These are phyloP conservation scores for Panaeolus papilionaceus DNA, from an alignment of 768 basidiomycete species.

Conservation along the genomic window DNA sequence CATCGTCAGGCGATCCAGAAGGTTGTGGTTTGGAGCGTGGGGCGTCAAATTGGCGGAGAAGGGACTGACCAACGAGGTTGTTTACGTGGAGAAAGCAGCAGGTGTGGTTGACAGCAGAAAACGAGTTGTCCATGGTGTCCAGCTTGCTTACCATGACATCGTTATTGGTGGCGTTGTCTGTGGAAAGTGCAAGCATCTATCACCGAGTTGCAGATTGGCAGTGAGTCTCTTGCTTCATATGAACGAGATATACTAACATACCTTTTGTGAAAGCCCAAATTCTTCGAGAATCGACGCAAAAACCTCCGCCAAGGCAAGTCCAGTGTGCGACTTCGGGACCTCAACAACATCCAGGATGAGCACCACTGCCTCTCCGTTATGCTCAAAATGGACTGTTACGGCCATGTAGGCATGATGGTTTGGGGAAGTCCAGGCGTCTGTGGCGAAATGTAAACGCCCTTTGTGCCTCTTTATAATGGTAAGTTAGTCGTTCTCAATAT, in stretches of 20 bases:
- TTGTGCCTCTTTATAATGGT: too few relatives aligned
- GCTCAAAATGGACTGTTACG: too few relatives aligned
- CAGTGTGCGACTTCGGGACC: slow-evolving; percentile 34
- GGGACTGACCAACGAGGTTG: slow-evolving; percentile 40
- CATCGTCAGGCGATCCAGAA: slow-evolving; percentile 15
- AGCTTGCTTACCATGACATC: slow-evolving; percentile 40
- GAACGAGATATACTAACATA: slow-evolving; percentile 20
- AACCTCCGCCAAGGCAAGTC: slow-evolving; percentile 37
- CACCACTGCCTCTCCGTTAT: too few relatives aligned
- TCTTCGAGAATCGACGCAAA: slow-evolving; percentile 39
- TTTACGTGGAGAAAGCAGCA: slow-evolving; percentile 47
- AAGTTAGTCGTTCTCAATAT: too few relatives aligned
- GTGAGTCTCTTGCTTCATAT: slow-evolving; percentile 3
- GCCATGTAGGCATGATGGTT: too few relatives aligned
- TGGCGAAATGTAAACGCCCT: too few relatives aligned
- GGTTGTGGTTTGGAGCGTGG: background rate
- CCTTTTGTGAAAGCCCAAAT: slow-evolving; percentile 43
- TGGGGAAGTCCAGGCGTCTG: too few relatives aligned
- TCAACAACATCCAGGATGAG: too few relatives aligned
- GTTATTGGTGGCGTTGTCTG: slow-evolving; percentile 39
- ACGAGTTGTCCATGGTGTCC: slow-evolving; percentile 22
- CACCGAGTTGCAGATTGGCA: too few relatives aligned
- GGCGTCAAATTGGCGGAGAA: slow-evolving; percentile 40
- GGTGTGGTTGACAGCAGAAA: slow-evolving; percentile 29
- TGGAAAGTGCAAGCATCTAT: slow-evolving; percentile 34